Percentiles rank a stretch among this genome's conserved stretches.
phyloP scores from a whole-genome alignment of 805 yeast species.

The Candida sanyiensis region DNA sequence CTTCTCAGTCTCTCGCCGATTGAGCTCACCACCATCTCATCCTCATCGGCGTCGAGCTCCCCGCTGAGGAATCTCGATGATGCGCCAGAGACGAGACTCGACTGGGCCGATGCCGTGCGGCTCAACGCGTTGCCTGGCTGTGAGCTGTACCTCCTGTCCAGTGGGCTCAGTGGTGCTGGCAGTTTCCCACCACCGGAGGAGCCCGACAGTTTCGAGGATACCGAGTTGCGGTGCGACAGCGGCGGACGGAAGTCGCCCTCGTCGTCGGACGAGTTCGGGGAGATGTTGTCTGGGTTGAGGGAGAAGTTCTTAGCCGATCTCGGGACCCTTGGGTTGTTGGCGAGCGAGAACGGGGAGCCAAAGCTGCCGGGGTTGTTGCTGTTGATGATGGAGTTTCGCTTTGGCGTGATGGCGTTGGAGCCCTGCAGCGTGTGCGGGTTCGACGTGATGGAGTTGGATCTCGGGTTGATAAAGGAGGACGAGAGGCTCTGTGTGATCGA shows the following conservation, averaged over 20 bases:
- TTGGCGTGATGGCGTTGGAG: slow-evolving; percentile 22
- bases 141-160: slow-evolving; percentile 1
- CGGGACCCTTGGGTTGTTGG: slow-evolving; percentile 16
- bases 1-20: slow-evolving; percentile 31
- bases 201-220: slow-evolving; percentile 10
- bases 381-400: slow-evolving; percentile 15
- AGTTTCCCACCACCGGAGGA: slow-evolving; percentile 10
- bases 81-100: slow-evolving; percentile 13
- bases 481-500: slow-evolving; percentile 40
- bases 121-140: slow-evolving; percentile 1
- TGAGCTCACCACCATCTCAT: slow-evolving; percentile 27
- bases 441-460: slow-evolving; percentile 18
- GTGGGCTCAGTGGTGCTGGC: background rate
- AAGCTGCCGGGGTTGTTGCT: slow-evolving; percentile 22
- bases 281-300: slow-evolving; percentile 17
- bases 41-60: slow-evolving; percentile 17
- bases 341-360: slow-evolving; percentile 29
- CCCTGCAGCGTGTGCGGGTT: slow-evolving; percentile 12
- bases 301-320: slow-evolving; percentile 18
- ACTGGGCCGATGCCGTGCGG: slow-evolving; percentile 15
- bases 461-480: slow-evolving; percentile 25
- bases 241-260: slow-evolving; percentile 20
- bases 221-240: slow-evolving; percentile 13
- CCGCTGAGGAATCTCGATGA: slow-evolving; percentile 9
- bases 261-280: slow-evolving; percentile 26